These are phyloP conservation scores for Dichomitus squalens DNA, from an alignment of 1,284 basidiomycete genomes.

Conservation along the genomic window DNA sequence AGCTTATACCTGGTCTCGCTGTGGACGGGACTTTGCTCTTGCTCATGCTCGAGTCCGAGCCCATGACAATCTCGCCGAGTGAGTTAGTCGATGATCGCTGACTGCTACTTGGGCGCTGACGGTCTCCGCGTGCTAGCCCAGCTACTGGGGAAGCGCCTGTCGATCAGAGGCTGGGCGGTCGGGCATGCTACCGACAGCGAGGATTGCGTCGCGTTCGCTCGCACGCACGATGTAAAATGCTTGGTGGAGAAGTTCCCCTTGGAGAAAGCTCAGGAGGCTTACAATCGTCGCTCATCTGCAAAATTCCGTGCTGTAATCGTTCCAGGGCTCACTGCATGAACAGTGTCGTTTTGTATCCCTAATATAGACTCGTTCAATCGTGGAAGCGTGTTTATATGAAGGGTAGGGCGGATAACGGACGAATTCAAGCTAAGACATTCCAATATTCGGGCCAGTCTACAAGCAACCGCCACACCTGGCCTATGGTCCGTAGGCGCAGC, in stretches of 20 bases:
- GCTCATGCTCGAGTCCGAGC: conserved; percentile 13
- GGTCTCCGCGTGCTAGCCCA: conserved; percentile 7
- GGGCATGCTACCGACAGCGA: conserved; percentile 28
- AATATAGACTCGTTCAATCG: no score
- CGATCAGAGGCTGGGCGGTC: conserved; percentile 26
- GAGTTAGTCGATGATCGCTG: not conserved
- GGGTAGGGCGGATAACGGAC: no score
- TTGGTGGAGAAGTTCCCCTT: conserved; percentile 30
- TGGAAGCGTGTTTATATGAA: no score
- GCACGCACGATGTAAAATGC: conserved; percentile 25
- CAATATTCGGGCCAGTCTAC: no score
- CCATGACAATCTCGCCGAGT: conserved; percentile 12
- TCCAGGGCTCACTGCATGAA: no score
- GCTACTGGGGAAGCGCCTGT: conserved; percentile 17
- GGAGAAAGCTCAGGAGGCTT: conserved; percentile 30
- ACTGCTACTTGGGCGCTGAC: not conserved
- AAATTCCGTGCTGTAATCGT: conserved; percentile 32
- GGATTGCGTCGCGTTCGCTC: conserved; percentile 24
- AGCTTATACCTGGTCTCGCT: conserved; percentile 25
- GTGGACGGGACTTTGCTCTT: conserved; percentile 27
- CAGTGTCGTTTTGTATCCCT: no score
- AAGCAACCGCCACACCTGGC: no score
- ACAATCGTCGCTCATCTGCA: conserved; percentile 22
- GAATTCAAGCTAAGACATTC: no score
- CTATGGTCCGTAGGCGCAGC: no score